Percentiles rank a stretch among this genome's conserved stretches.
Conservation (phyloP, 352 stramenopile genomes). For the Phytophthora pini region DNA sequence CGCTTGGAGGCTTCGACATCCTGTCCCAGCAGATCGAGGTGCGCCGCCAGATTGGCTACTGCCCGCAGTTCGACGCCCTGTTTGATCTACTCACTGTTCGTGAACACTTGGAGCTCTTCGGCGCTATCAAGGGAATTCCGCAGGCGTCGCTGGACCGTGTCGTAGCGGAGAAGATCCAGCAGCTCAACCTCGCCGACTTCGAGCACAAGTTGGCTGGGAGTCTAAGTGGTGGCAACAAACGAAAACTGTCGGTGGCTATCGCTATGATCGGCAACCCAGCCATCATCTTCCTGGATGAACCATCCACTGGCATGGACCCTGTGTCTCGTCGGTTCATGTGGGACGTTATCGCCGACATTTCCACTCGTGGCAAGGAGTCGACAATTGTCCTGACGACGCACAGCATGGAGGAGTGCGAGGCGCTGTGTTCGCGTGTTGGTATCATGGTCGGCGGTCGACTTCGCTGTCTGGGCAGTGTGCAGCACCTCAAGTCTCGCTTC, state of each 20-base stretch:
- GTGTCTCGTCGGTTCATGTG: constrained; percentile 61
- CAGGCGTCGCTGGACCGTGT: constrained; percentile 75
- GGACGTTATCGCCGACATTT: constrained; percentile 77
- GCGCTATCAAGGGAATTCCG: constrained; percentile 88
- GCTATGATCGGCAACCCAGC: constrained; percentile 92
- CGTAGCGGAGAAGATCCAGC: constrained; percentile 74
- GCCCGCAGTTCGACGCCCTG: constrained; percentile 89
- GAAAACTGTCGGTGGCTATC: constrained; percentile 93
- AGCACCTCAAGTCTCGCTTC: constrained; percentile 96
- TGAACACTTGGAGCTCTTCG: constrained; percentile 91
- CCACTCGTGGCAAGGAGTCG: constrained; percentile 57
- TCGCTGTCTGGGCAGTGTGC: constrained; percentile 68
- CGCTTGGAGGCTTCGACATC: constrained; percentile 39
- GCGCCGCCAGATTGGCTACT: constrained; percentile 88
- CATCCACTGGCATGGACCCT: constrained; percentile 92
- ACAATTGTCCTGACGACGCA: constrained; percentile 88
- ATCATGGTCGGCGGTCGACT: constrained; percentile 88
- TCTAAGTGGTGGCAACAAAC: constrained; percentile 94
- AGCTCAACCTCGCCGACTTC: constrained; percentile 85
- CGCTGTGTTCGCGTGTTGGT: constrained; percentile 82
- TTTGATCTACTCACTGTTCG: constrained; percentile 87
- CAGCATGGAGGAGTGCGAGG: constrained; percentile 83
- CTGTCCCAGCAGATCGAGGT: constrained; percentile 65
- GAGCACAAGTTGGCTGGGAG: constrained; percentile 75
- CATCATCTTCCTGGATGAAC: constrained; percentile 91